phyloP scores from a whole-genome alignment of 306 rosid genomes.

The Sphenostylis stenocarpa region DNA sequence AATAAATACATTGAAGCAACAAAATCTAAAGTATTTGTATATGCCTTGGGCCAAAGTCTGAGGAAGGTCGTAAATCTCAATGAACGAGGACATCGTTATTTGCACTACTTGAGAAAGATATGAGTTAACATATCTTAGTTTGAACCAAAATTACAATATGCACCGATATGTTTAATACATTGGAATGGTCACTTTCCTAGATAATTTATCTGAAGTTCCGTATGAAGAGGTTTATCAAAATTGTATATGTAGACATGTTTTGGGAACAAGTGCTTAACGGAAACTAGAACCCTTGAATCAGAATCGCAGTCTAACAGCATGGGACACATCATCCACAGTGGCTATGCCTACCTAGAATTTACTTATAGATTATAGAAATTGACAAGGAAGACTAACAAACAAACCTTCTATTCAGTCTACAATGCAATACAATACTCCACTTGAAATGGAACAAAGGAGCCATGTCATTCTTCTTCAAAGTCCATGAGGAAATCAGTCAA shows the following conservation, averaged over 20 bases:
- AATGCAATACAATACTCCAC: not conserved
- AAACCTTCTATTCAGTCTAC: slow-evolving; percentile 14
- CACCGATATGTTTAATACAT: slow-evolving; percentile 18
- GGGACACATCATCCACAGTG: not conserved
- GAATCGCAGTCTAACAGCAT: slow-evolving; percentile 4
- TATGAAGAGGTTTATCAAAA: slow-evolving; percentile 24
- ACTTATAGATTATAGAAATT: not conserved
- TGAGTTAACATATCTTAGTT: not conserved
- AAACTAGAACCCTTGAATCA: not conserved
- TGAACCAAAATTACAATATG: slow-evolving; percentile 28
- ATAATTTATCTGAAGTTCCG: slow-evolving; percentile 12
- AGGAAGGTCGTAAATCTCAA: not conserved
- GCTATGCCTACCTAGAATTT: not conserved
- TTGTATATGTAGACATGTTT: not conserved
- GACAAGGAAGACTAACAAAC: slow-evolving; percentile 15
- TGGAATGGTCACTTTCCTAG: slow-evolving; percentile 15
- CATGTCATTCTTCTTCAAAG: slow-evolving; percentile 66
- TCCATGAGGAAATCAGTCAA: slow-evolving; percentile 91
- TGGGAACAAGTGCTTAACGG: not conserved
- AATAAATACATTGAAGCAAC: not conserved
- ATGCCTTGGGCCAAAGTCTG: not conserved
- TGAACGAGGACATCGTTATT: slow-evolving; percentile 1
- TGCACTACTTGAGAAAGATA: slow-evolving; percentile 13
- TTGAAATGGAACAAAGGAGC: slow-evolving; percentile 20
- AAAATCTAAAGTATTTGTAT: not conserved